A percentile compares a stretch with the other conserved stretches of the same genome.
phyloP scores from a whole-genome alignment of 192 early-diverging fungal genomes.

The Spizellomyces sp. region DNA sequence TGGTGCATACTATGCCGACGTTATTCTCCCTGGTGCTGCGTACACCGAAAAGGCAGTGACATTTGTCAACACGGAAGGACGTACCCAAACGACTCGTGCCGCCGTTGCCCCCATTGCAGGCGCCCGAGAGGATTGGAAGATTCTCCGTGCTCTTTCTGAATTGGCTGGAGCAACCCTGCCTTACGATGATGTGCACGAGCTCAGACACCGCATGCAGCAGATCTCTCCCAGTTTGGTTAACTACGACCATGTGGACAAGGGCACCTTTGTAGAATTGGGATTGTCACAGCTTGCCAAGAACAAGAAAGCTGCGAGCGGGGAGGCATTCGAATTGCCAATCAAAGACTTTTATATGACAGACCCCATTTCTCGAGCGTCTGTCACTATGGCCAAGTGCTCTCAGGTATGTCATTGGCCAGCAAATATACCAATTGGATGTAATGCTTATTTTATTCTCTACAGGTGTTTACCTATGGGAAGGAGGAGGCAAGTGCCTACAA shows the following conservation, averaged over 20 bases:
- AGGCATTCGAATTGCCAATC: slow-evolving; percentile 66
- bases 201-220: slow-evolving; percentile 87
- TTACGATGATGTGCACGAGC: slow-evolving; percentile 82
- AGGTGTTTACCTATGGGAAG: slow-evolving; percentile 23
- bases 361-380: slow-evolving; percentile 85
- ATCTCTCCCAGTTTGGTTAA: slow-evolving; percentile 82
- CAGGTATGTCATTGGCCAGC: slow-evolving; percentile 24
- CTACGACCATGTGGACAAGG: slow-evolving; percentile 68
- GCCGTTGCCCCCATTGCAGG: slow-evolving; percentile 86
- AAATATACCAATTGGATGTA: too few species aligned
- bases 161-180: slow-evolving; percentile 77
- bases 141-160: slow-evolving; percentile 94
- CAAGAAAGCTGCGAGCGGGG: slow-evolving; percentile 35
- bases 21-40: slow-evolving; percentile 91
- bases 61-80: slow-evolving; percentile 96
- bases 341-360: slow-evolving; percentile 95
- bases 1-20: slow-evolving; percentile 93
- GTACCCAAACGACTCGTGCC: slow-evolving; percentile 89
- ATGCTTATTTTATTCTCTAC: background rate
- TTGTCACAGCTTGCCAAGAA: slow-evolving; percentile 51
- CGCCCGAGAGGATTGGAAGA: slow-evolving; percentile 99
- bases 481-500: slow-evolving; percentile 1
- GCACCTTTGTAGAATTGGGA: slow-evolving; percentile 62
- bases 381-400: slow-evolving; percentile 97
- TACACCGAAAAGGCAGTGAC: slow-evolving; percentile 97